phyloP scores from a whole-genome alignment of 2,329 filamentous ascomycete genomes.

The Penicillium sp. region DNA sequence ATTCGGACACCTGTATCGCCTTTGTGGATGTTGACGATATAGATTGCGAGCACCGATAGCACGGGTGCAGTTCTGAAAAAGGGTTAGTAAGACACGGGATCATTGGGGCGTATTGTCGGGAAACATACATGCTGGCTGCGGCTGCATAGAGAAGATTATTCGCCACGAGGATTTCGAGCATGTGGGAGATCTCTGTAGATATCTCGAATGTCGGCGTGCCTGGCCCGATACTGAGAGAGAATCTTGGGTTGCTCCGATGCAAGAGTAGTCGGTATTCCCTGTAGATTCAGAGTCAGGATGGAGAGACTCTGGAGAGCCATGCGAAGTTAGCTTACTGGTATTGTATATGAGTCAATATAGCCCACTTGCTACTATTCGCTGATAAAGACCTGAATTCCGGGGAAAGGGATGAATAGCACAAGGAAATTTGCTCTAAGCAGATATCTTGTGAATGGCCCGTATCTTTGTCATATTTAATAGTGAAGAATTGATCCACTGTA shows the following conservation, averaged over 20 bases:
- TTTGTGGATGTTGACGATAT: conserved; percentile 19
- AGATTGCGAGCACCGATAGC: conserved; percentile 13
- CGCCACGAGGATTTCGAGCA: conserved; percentile 22
- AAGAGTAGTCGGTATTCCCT: conserved; percentile 13
- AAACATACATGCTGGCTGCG: conserved; percentile 9
- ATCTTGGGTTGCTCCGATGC: conserved; percentile 12
- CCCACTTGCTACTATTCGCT: conserved; percentile 8
- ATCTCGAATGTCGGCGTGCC: conserved; percentile 14
- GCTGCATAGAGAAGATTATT: conserved; percentile 14
- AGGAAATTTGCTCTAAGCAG: conserved; percentile 13
- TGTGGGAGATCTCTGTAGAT: conserved; percentile 17
- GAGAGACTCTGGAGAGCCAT: too few species aligned
- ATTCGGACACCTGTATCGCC: conserved; percentile 11
- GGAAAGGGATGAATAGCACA: conserved; percentile 9
- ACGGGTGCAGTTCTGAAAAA: conserved; percentile 12
- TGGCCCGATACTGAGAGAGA: conserved; percentile 10
- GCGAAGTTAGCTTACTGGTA: conserved; percentile 7
- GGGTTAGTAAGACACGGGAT: neutral
- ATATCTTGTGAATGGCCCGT: conserved; percentile 9
- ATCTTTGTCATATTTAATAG: conserved; percentile 7
- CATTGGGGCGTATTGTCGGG: neutral
- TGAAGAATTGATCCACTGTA: conserved; percentile 11
- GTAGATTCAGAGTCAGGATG: neutral
- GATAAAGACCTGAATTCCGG: conserved; percentile 7
- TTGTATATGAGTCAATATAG: conserved; percentile 11